Percentiles rank a stretch among this genome's conserved stretches.
phyloP scores from a whole-genome alignment of 257 asterid species.

The Solanum dulcamara region DNA sequence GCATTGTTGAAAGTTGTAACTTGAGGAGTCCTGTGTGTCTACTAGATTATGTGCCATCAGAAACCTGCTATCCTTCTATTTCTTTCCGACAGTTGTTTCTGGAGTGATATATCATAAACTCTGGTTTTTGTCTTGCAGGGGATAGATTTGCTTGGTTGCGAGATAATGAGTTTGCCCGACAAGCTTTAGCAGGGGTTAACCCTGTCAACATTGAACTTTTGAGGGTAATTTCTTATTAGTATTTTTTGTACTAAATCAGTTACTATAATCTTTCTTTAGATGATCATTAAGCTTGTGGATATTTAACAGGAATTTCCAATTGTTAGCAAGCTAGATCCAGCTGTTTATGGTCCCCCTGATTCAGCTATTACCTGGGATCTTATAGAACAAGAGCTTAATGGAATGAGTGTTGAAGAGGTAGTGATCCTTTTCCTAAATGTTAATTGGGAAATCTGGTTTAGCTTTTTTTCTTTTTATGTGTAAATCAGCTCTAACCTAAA shows the following conservation, averaged over 20 bases:
- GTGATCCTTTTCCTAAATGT: not conserved
- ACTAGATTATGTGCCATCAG: not conserved
- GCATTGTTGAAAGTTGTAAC: not conserved
- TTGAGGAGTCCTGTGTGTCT: not conserved
- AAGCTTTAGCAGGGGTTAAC: constrained; percentile 15
- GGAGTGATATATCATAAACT: not conserved
- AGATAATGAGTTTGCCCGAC: constrained; percentile 17
- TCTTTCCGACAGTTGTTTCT: not conserved
- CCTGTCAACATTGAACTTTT: constrained; percentile 43
- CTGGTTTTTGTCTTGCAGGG: constrained; percentile 21
- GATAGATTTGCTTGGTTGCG: constrained; percentile 33
- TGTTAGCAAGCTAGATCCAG: constrained; percentile 69
- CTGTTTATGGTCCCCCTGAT: constrained; percentile 60
- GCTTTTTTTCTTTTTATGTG: not conserved
- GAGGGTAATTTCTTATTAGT: constrained; percentile 29
- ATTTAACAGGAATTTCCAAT: constrained; percentile 69
- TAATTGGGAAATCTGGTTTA: not conserved
- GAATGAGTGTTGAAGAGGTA: constrained; percentile 65
- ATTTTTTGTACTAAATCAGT: not conserved
- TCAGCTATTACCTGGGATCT: constrained; percentile 64
- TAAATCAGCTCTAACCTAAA: not conserved
- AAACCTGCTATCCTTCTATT: not conserved
- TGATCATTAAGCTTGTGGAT: not conserved
- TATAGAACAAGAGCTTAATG: constrained; percentile 53
- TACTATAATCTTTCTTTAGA: not conserved